Conservation (phyloP, 768 basidiomycete genomes). For the Strobilomyces dryophilus region DNA sequence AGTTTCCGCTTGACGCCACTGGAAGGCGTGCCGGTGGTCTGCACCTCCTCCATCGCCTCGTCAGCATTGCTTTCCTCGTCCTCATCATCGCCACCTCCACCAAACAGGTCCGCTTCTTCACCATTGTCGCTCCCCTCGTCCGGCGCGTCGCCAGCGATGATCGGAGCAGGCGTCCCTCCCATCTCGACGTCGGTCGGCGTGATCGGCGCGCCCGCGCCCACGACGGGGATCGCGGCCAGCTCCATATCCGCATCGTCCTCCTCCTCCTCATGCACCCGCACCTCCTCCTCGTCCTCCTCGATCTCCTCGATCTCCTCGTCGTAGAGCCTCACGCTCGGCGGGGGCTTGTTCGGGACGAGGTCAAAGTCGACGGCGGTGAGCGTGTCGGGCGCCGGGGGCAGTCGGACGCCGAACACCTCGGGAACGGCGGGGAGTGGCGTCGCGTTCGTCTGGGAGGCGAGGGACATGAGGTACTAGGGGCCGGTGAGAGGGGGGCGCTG, state of each 20-base stretch:
- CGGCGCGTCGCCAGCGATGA: conserved; percentile 32
- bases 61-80: conserved; percentile 54
- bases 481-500: neutral
- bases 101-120: conserved; percentile 75
- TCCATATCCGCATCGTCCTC: conserved; percentile 66
- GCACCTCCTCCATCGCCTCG: conserved; percentile 79
- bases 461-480: conserved; percentile 65
- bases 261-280: conserved; percentile 48
- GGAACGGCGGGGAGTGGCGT: conserved; percentile 79
- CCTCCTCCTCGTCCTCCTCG: conserved; percentile 41
- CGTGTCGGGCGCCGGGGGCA: conserved; percentile 67
- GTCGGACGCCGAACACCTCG: conserved; percentile 81
- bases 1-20: conserved; percentile 76
- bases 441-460: conserved; percentile 81
- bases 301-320: conserved; percentile 83
- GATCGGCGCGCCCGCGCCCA: conserved; percentile 28
- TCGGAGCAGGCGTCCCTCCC: conserved; percentile 31
- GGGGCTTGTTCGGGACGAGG: conserved; percentile 79
- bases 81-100: conserved; percentile 66
- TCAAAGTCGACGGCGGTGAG: conserved; percentile 83
- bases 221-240: conserved; percentile 47
- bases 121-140: conserved; percentile 70
- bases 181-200: conserved; percentile 68
- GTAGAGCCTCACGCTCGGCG: conserved; percentile 68
- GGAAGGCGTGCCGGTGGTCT: conserved; percentile 45